Base-by-base conservation (phyloP, 768 basidiomycete genomes). In the Mycena polygramma region DNA sequence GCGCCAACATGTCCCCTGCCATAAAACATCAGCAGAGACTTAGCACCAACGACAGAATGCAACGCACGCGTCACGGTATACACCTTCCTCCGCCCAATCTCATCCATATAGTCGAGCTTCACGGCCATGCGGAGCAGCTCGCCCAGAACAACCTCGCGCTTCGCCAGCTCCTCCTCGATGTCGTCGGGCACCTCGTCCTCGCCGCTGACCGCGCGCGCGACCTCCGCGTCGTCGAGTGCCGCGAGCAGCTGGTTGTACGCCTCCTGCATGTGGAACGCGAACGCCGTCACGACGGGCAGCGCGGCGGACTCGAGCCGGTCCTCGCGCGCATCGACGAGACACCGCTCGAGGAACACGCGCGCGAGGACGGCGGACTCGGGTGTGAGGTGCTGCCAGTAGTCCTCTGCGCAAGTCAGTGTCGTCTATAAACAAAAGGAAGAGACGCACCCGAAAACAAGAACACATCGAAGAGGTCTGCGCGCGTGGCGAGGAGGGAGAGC, bases 31-130 rank as follows among this genome's bases (percentile, higher is more conserved):
- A 69, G 41, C 8, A 64, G 46, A 5, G 45, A 64, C 26, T n/a
- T 55, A 51, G 11, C 41, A 1, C 22, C 4, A 35, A 46, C 22
- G 60, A 46, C 58, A 59, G 51, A 22, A n/a, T n/a, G n/a, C 15
- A 46, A 91, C 93, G 81, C 76, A 92, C 96, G 91, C 73, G 96
- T 91, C 36, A 98, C 91, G 52, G 90, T 87, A 76, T 96, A 96
- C 82, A 96, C 93, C 80, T 95, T 96, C 65, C 97, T 83, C 63
- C 97, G 81, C 11, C 97, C 97, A 76, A 97, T 96, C 79, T 98
- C 97, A 79, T 99, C 97, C 30, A 91, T 90, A 74, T 97, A 98
- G 79, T 99, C 97, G 49, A 96, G 83, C 72, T 92, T 91, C 37
- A 94, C 85, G 0, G 94, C 92, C 69, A 98, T 88, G 64, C 88